Evolutionary conservation across 2,329 filamentous ascomycete species (phyloP), one percentile per base, ranked within the genome.

Genomic region (Aspergillus eucalypticola): DNA sequence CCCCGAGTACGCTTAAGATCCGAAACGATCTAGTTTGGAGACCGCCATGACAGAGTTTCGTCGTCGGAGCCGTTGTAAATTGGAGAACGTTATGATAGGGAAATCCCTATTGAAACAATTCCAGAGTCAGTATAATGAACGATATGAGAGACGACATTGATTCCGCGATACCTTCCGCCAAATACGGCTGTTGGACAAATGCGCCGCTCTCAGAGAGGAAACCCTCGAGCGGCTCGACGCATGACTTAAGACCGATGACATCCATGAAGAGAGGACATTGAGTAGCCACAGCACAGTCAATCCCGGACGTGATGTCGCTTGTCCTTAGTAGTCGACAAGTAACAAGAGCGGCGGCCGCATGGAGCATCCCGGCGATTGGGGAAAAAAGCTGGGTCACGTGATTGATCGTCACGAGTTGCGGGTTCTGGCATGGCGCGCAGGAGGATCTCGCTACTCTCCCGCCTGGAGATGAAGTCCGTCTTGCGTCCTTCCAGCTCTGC

Each of bases 171-270:
- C 71, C 70, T 71, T 72, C 38, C 59, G 64, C 63, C 66, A 67
- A 53, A 55, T 57, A 67, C 62, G 61, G 59, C 62, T 66, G 64
- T 65, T 64, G 55, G 69, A 55, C 65, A 69, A 64, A 54, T 70
- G 70, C 64, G 70, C 67, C 64, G 71, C 66, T 71, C 70, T 75
- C 65, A 74, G 65, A 71, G 73, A 73, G 62, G 67, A 65, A 65
- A 71, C 67, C 70, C 73, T 70, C 70, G 69, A 73, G 71, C 71
- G 71, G 69, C 70, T 69, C 64, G 71, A 69, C 62, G 67, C 73
- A 76, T 76, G 69, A 71, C 71, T 75, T 63, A 72, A 69, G 67
- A 69, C 74, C 64, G 71, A 75, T 77, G 75, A 77, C 75, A 77
- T 77, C 75, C 75, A 77, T 77, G 70, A 76, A 76, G 62, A 57